These are phyloP conservation scores for Seiridium cupressi DNA, from an alignment of 2,329 filamentous ascomycete genomes.

Conservation along the genomic window DNA sequence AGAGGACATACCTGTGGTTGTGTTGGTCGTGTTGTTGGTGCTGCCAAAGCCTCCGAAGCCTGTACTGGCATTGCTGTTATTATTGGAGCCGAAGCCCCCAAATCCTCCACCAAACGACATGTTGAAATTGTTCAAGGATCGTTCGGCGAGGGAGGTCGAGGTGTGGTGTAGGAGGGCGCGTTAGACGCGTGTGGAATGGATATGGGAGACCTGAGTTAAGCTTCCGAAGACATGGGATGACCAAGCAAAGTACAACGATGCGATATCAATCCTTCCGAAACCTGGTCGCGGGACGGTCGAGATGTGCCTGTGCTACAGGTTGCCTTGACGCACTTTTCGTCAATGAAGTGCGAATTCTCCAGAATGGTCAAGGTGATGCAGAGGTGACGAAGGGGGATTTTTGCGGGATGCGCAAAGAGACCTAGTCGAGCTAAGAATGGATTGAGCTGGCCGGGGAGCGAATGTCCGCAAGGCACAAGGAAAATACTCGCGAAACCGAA, in stretches of 20 bases:
- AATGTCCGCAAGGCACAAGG: neutral
- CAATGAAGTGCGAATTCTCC: neutral
- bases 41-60: constrained; percentile 35
- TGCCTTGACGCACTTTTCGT: neutral
- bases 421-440: neutral
- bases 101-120: constrained; percentile 42
- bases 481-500: neutral
- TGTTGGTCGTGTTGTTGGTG: constrained; percentile 30
- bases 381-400: neutral
- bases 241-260: neutral
- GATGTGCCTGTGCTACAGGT: no score
- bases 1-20: constrained; percentile 19
- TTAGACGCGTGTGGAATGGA: constrained; percentile 11
- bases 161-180: constrained; percentile 6
- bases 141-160: neutral
- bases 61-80: constrained; percentile 28
- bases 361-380: neutral
- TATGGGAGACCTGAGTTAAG: constrained; percentile 3
- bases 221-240: constrained; percentile 11
- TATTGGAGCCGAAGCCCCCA: constrained; percentile 44
- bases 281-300: no score
- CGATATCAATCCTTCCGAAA: neutral
- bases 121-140: neutral
- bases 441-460: neutral
- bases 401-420: neutral